Conservation (phyloP, 331 rosid genomes). For the Pyracantha coccinea region DNA sequence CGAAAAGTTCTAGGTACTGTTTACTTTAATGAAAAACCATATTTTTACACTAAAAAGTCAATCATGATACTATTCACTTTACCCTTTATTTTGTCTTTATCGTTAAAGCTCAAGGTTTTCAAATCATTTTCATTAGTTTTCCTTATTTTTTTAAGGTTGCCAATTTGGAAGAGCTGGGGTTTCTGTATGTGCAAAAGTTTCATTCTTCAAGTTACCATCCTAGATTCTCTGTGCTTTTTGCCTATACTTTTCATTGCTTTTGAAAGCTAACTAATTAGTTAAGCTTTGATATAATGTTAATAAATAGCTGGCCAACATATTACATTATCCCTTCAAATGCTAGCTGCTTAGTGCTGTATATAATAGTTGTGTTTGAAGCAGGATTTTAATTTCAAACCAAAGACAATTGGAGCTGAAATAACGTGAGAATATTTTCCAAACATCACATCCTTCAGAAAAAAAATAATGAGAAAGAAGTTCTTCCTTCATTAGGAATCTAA, state of each 20-base stretch:
- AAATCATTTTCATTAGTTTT: too few relatives aligned
- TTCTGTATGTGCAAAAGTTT: too few relatives aligned
- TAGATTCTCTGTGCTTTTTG: neutral
- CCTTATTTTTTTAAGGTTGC: too few relatives aligned
- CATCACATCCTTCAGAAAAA: conserved; percentile 1
- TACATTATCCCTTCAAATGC: neutral
- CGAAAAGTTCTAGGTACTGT: too few relatives aligned
- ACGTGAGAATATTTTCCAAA: conserved; percentile 11
- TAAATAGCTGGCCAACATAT: neutral
- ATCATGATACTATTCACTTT: too few relatives aligned
- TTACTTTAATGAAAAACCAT: too few relatives aligned
- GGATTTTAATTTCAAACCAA: neutral
- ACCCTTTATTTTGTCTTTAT: too few relatives aligned
- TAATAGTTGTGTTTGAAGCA: neutral
- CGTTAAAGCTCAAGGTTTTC: too few relatives aligned
- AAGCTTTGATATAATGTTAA: neutral
- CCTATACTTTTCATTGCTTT: neutral
- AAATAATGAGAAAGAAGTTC: neutral
- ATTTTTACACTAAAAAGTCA: too few relatives aligned
- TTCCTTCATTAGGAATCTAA: conserved; percentile 12
- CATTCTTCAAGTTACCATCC: neutral
- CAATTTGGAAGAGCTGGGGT: too few relatives aligned
- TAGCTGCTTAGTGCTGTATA: neutral
- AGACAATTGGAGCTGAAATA: neutral
- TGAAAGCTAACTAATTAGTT: too few relatives aligned